Base-by-base conservation (phyloP, 495 filamentous ascomycete genomes). In the Aspergillus wentii region DNA sequence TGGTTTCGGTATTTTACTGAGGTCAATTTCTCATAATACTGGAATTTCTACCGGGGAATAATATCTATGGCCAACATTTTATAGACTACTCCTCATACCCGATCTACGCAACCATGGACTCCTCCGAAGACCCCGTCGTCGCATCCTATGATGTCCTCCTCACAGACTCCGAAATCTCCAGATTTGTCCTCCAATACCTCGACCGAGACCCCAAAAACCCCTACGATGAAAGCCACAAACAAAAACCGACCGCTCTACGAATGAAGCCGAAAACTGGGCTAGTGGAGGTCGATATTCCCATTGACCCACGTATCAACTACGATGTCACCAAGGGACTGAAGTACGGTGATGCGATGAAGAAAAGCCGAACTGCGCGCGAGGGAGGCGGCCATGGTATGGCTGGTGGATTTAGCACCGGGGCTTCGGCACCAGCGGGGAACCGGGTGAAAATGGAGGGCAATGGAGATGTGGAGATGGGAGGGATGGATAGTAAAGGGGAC, bases 221-320 rank as follows among this genome's bases (percentile, higher is more conserved):
- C 8, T 86, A 85, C 61, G 73, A 76, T 23, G 70, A 67, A 14
- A 49, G 54, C 1, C 56, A 67, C 30, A 56, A 66, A 5, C 68
- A 75, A 8, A 72, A 76, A 38, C 85, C 85, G 0, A 44, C 71
- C 2, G 66, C 69, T 8, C 52, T 88, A 22, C 78, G 84, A 20
- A 66, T 85, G 46, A 91, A 91, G 57, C 73, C 75, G 0, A 59
- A 71, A 20, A 70, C 79, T 1, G 85, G 83, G 1, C 67, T 86
- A 35, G 63, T 89, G n/a, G 86, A 91, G 51, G 53, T 88, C 5
- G 86, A 91, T 35, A 69, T 87, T 7, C 79, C 83, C 1, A 65
- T 89, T 33, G 72, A 79, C 56, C 75, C 76, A 14, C 60, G 66
- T 11, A 43, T 52, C 4, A 77, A 79, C 43, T 91, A 83, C 55